Percentiles rank a stretch among this genome's conserved stretches.
Evolutionary conservation across 345 rosid species (phyloP).

Genomic region (Lumnitzera littorea): DNA sequence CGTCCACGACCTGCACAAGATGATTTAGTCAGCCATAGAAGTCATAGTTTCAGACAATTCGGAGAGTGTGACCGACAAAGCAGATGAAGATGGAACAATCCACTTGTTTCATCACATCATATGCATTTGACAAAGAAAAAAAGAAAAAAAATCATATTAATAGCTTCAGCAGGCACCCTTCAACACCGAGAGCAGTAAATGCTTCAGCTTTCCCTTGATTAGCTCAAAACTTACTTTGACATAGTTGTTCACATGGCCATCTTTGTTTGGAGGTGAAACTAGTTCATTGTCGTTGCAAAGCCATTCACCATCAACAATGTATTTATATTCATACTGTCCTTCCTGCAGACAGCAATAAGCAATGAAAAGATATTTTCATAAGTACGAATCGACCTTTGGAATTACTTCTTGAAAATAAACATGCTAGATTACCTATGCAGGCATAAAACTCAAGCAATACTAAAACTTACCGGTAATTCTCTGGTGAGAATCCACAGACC

Average conservation of each 20-base stretch:
- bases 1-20: conserved; percentile 39
- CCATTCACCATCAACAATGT: conserved; percentile 86
- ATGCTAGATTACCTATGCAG: not conserved
- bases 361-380: not conserved
- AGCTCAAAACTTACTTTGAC: conserved; percentile 37
- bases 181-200: not conserved
- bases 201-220: not conserved
- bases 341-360: conserved; percentile 42
- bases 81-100: too few species aligned
- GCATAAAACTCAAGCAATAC: not conserved
- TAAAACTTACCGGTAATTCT: conserved; percentile 59
- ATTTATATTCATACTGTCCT: conserved; percentile 88
- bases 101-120: too few species aligned
- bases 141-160: not conserved
- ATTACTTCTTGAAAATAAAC: not conserved
- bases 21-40: not conserved
- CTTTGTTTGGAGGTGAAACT: conserved; percentile 55
- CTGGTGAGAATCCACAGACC: conserved; percentile 60
- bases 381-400: not conserved
- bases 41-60: too few species aligned
- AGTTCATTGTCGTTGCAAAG: conserved; percentile 46
- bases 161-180: not conserved
- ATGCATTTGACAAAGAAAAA: too few species aligned
- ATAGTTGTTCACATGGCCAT: conserved; percentile 78
- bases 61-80: too few species aligned